Base-by-base conservation (phyloP, 257 asterid genomes). In the Prunella vulgaris region DNA sequence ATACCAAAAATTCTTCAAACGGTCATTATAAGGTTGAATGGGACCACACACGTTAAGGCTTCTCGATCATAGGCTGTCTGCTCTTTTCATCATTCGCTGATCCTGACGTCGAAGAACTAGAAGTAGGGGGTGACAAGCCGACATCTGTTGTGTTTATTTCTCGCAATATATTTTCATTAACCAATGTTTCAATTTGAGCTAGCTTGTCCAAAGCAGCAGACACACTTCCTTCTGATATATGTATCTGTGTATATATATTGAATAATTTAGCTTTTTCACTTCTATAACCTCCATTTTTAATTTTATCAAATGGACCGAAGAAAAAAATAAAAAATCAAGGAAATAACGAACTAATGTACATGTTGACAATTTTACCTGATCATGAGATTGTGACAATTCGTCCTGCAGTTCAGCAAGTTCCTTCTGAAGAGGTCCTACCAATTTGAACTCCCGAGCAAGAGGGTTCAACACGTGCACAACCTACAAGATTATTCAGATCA, bases 401-500 rank as follows among this genome's bases (percentile, higher is more conserved):
- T 80, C 92, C 78, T 93, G 98, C 69, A 93, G 79, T 70, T 79
- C 97, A 1, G 92, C 97, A 0, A 93, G 95, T 61, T 93, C 97
- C 83, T 85, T 90, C 78, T 82, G 87, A 73, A 93, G 77, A 60
- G 97, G 88, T 53, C 96, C 97, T 62, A 93, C 80, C 13, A 96
- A 93, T 80, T 93, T 93, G 84, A 84, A 93, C 4, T 93, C 98
- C 38, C 98, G 96, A 20, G 97, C 98, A 42, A 93, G 90, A 75
- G 98, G 98, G 72, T 93, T 93, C 66, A 93, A 72, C 37, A 93
- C 97, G 48, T 93, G 94, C 60, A 93, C 98, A 51, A 93, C 97
- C 81, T 77, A 32, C 25, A 77, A 5, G 20, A 17, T 17, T 18
- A 51, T 7, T 15, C 8, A 2, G 17, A 51, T 15, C 25, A 15